phyloP scores from a whole-genome alignment of 2,329 filamentous ascomycete species.

The Phoma sp. region DNA sequence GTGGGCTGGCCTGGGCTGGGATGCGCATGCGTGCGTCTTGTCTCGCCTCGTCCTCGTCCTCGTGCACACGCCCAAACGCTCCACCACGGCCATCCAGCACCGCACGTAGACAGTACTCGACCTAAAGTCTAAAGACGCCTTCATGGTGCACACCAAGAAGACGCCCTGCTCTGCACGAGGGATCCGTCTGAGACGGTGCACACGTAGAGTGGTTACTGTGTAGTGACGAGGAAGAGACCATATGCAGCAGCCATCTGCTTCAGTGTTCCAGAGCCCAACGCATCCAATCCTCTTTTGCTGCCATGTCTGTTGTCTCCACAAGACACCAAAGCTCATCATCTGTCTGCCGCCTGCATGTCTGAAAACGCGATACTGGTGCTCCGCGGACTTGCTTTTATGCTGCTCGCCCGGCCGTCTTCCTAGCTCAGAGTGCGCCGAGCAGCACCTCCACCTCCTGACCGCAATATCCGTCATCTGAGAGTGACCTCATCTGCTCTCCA shows the following conservation, averaged over 20 bases:
- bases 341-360: not conserved
- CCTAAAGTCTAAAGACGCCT: too few relatives aligned
- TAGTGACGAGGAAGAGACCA: too few relatives aligned
- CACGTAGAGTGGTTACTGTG: too few relatives aligned
- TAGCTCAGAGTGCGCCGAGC: constrained; percentile 2
- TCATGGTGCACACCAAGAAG: too few relatives aligned
- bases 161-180: too few relatives aligned
- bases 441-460: not conserved
- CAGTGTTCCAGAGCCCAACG: not conserved
- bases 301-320: not conserved
- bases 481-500: not conserved
- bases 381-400: not conserved
- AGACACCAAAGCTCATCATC: not conserved
- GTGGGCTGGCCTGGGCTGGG: constrained; percentile 4
- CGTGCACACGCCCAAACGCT: too few relatives aligned
- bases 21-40: not conserved
- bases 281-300: too few relatives aligned
- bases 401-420: too few relatives aligned
- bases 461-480: not conserved
- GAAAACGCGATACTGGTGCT: not conserved
- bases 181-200: too few relatives aligned
- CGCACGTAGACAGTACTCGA: too few relatives aligned
- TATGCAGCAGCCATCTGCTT: not conserved
- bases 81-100: too few relatives aligned
- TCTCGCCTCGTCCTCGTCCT: not conserved